Conservation (phyloP, 1,139 yeast genomes). For the Diutina rugosa region DNA sequence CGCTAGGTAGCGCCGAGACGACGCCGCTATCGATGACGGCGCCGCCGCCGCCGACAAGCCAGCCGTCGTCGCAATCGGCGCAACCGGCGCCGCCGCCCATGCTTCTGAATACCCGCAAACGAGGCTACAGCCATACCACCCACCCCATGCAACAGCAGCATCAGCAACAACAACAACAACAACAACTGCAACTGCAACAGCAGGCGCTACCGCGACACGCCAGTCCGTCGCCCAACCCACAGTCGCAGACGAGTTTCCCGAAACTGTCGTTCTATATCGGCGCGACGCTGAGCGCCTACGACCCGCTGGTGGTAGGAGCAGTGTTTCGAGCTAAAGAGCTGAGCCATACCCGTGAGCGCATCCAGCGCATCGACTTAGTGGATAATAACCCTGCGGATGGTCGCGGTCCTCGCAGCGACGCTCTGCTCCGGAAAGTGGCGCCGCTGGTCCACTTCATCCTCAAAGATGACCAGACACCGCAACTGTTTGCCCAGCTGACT, state of each 20-base stretch:
- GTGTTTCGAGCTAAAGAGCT: slow-evolving; percentile 30
- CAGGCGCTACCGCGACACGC: slow-evolving; percentile 35
- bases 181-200: slow-evolving; percentile 30
- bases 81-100: not conserved
- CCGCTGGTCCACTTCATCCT: slow-evolving; percentile 52
- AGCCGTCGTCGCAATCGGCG: slow-evolving; percentile 1
- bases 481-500: slow-evolving; percentile 48
- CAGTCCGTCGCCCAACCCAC: not conserved
- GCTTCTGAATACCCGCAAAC: slow-evolving; percentile 3
- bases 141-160: slow-evolving; percentile 9
- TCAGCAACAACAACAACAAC: slow-evolving; percentile 36
- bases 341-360: slow-evolving; percentile 2
- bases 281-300: slow-evolving; percentile 55
- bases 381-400: slow-evolving; percentile 50
- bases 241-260: slow-evolving; percentile 27
- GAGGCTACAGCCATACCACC: slow-evolving; percentile 4
- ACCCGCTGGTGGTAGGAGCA: slow-evolving; percentile 40
- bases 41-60: slow-evolving; percentile 4
- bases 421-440: slow-evolving; percentile 56
- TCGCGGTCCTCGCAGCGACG: slow-evolving; percentile 17
- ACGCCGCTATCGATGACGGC: slow-evolving; percentile 3
- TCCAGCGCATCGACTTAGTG: slow-evolving; percentile 6
- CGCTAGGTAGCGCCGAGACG: slow-evolving; percentile 11
- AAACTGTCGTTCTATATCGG: slow-evolving; percentile 69
- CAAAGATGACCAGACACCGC: slow-evolving; percentile 61